Base-by-base conservation (phyloP, 176 grass and related monocot genomes). In the Zizania latifolia region DNA sequence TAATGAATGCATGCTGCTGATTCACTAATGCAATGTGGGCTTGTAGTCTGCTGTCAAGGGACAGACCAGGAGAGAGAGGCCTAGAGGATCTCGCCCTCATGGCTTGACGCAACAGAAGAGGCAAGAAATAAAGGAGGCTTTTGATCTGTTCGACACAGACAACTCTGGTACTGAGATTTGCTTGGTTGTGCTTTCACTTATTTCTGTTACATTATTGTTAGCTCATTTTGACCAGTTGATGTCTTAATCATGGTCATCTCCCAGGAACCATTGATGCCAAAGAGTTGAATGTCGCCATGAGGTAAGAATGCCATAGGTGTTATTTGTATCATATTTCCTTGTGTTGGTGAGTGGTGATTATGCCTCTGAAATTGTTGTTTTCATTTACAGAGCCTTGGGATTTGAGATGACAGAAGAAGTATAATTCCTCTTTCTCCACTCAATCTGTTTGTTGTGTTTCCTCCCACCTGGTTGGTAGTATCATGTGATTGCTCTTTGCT, bases 361-460 rank as follows among this genome's bases (percentile, higher is more conserved):
- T 22, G 58, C 19, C 23, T 50, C 38, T 78, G 62, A 80, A 26
- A 2, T 44, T 65, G 15, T 70, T 83, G 4, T 54, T 58, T 85
- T 62, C 54, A 11, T 79, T 68, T 78, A 26, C 85, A 99, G 95
- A 86, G 91, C 95, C 76, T 78, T 99, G 89, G 96, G 92, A 39
- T 99, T 99, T 66, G 96, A 95, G 85, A 88, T 92, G 87, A 94
- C 89, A 50, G 96, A 99, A 48, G 71, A 99, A 82, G 96, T 99
- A 86, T 29, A 1, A 0, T 70, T 58, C n/a, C 24, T 44, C 19
- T 58, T 70, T 16, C 30, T 53, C 35, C 34, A 35, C 35, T 26
- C 10, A 16, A 39, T 32, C 26, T 4, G 51, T 74, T 33, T 3
- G 22, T 72, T 82, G 39, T 58, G 24, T 48, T 2, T 31, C 19